Conservation (phyloP, 225 moss, liverwort and hornwort genomes). For the Neckera pumila region DNA sequence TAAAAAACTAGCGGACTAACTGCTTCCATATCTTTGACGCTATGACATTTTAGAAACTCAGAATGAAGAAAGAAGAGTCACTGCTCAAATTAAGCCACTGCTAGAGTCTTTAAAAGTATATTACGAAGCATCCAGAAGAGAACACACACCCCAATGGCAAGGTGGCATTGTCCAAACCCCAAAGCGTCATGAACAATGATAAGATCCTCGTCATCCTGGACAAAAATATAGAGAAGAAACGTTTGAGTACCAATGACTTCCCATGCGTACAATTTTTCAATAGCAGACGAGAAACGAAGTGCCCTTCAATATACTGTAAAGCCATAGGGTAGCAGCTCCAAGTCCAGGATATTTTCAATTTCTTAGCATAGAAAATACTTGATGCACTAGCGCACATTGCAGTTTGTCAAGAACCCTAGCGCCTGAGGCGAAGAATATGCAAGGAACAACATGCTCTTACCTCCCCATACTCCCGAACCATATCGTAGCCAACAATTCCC, state of each 20-base stretch:
- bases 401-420: background rate
- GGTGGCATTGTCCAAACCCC: slow-evolving; percentile 89
- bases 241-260: background rate
- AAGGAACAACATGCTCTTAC: slow-evolving; percentile 2
- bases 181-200: slow-evolving; percentile 77
- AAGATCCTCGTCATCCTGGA: slow-evolving; percentile 76
- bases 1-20: background rate
- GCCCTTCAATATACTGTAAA: background rate
- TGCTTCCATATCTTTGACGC: background rate
- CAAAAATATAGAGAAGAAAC: background rate
- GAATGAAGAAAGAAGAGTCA: background rate
- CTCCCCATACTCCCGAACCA: slow-evolving; percentile 97
- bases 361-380: background rate
- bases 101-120: background rate
- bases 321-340: background rate
- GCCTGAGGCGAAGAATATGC: background rate
- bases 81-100: background rate
- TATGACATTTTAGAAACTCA: background rate
- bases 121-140: background rate
- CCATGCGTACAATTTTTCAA: background rate
- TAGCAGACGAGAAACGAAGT: background rate
- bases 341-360: background rate
- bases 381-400: background rate
- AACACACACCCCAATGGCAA: slow-evolving; percentile 69
- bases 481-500: slow-evolving; percentile 97